These are phyloP conservation scores for Taphrina betulina DNA, from an alignment of 1,139 yeast species.

Conservation along the genomic window DNA sequence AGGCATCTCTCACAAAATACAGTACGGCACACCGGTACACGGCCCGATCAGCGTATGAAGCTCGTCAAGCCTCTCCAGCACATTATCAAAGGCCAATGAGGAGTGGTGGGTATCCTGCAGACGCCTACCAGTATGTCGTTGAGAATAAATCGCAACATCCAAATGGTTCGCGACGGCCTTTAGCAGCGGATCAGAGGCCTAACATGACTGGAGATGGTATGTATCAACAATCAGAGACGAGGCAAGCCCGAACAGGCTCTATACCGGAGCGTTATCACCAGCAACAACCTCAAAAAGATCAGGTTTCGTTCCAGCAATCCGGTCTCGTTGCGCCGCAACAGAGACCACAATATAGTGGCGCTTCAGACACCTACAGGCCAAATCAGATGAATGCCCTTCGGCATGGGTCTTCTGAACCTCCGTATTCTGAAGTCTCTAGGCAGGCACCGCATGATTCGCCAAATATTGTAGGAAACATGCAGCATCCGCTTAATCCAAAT, in stretches of 20 bases:
- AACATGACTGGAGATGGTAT: no score
- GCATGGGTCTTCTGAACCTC: neutral
- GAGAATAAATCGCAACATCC: neutral
- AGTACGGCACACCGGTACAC: neutral
- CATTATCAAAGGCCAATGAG: neutral
- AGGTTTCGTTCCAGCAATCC: neutral
- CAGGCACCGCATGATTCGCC: neutral
- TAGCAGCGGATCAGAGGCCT: neutral
- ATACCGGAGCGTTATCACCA: no score
- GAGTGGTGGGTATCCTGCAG: neutral
- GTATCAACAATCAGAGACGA: no score
- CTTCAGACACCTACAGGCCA: neutral
- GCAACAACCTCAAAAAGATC: neutral
- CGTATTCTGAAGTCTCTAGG: neutral
- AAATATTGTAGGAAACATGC: neutral
- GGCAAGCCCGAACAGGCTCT: no score
- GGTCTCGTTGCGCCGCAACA: neutral
- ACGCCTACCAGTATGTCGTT: neutral
- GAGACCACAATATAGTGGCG: neutral
- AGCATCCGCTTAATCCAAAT: neutral
- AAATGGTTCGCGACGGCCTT: neutral
- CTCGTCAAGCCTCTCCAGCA: neutral
- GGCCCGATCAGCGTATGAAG: neutral
- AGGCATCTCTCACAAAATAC: slow-evolving; percentile 45
- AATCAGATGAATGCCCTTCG: neutral